Conservation (phyloP, 257 asterid genomes). For the Mentha longifolia region DNA sequence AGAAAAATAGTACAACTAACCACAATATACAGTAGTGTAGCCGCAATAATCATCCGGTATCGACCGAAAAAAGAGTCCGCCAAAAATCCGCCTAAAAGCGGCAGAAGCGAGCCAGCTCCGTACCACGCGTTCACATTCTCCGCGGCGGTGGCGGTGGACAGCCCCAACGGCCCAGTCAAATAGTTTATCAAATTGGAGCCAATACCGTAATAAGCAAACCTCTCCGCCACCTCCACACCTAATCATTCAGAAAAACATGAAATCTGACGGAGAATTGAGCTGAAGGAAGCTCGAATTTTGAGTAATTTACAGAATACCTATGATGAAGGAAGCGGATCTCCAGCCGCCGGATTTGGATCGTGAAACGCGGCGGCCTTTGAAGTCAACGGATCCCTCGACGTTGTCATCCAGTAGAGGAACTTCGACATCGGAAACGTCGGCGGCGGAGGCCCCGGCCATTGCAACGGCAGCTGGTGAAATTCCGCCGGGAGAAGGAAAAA, state of each 20-base stretch:
- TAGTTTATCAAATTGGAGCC: conserved; percentile 58
- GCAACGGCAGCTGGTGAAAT: conserved; percentile 30
- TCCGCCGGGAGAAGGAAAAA: conserved; percentile 21
- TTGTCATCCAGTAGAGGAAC: conserved; percentile 47
- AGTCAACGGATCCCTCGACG: conserved; percentile 54
- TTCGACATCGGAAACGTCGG: conserved; percentile 42
- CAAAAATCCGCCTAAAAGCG: conserved; percentile 57
- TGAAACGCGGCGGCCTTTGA: conserved; percentile 46
- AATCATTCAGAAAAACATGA: conserved; percentile 13
- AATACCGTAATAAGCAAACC: conserved; percentile 60
- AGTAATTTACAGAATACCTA: conserved; percentile 36
- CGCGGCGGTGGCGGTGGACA: conserved; percentile 64
- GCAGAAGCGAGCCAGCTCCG: conserved; percentile 58
- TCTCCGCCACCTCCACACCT: conserved; percentile 69
- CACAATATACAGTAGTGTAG: conserved; percentile 50
- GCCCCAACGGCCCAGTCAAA: conserved; percentile 59
- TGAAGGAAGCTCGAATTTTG: neutral
- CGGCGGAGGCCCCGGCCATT: conserved; percentile 22
- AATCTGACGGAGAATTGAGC: neutral
- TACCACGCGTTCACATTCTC: conserved; percentile 54
- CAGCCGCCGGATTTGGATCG: conserved; percentile 62
- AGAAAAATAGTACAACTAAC: conserved; percentile 34
- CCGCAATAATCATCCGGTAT: conserved; percentile 51
- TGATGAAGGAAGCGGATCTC: conserved; percentile 60
- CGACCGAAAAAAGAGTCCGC: conserved; percentile 61